These are phyloP conservation scores for Neopestalotiopsis sp. DNA, from an alignment of 2,329 filamentous ascomycete genomes.

Conservation along the genomic window DNA sequence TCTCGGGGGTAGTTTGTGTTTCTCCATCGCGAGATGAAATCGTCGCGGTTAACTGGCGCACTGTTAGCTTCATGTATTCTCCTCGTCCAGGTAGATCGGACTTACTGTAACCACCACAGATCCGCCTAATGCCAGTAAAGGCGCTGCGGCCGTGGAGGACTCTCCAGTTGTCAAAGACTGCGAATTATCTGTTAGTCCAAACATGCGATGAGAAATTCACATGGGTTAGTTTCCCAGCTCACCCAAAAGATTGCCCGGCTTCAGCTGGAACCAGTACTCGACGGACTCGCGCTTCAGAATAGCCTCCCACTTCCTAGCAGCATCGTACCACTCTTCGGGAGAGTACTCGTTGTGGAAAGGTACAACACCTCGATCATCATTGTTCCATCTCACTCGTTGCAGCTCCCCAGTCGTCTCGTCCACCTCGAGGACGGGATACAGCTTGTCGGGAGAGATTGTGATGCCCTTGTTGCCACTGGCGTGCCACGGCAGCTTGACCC, in stretches of 20 bases:
- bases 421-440: conserved; percentile 75
- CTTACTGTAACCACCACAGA: conserved; percentile 91
- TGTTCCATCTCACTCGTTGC: conserved; percentile 86
- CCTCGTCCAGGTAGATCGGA: conserved; percentile 28
- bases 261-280: conserved; percentile 82
- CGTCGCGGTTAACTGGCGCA: conserved; percentile 73
- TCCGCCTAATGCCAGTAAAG: conserved; percentile 83
- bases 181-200: neutral
- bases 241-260: conserved; percentile 80
- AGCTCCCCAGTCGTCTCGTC: conserved; percentile 44
- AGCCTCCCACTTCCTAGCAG: conserved; percentile 75
- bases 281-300: conserved; percentile 69
- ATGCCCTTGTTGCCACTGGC: conserved; percentile 89
- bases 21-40: conserved; percentile 78
- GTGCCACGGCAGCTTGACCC: conserved; percentile 72
- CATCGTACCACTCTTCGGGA: conserved; percentile 75
- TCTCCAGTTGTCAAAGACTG: conserved; percentile 96
- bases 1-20: conserved; percentile 69
- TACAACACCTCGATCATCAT: conserved; percentile 80
- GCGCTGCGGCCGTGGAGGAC: conserved; percentile 85
- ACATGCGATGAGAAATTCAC: neutral
- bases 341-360: conserved; percentile 55
- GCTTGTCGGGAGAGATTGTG: conserved; percentile 73
- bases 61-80: conserved; percentile 22
- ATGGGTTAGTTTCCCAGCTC: conserved; percentile 40